A percentile compares a stretch with the other conserved stretches of the same genome.
Conservation (phyloP, 805 yeast species). For the Hagleromyces aurorensis region DNA sequence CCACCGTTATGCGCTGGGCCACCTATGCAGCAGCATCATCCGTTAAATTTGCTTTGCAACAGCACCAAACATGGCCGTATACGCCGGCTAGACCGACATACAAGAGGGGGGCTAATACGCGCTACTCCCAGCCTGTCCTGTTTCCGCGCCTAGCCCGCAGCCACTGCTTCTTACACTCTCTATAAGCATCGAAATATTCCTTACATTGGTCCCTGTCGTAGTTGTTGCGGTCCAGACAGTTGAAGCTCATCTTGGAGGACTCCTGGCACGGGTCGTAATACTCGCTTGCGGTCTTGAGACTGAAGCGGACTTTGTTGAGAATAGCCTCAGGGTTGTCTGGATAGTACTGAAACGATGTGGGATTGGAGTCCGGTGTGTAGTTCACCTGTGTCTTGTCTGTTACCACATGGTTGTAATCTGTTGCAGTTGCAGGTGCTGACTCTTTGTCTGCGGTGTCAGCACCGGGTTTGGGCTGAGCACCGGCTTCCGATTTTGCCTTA, state of each 20-base stretch:
- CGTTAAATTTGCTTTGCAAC: too few relatives aligned
- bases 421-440: slow-evolving; percentile 2
- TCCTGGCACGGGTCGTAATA: slow-evolving; percentile 92
- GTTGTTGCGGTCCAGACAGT: slow-evolving; percentile 72
- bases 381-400: slow-evolving; percentile 16
- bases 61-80: too few relatives aligned
- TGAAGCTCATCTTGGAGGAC: slow-evolving; percentile 77
- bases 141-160: slow-evolving; percentile 35
- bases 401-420: slow-evolving; percentile 1
- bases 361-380: slow-evolving; percentile 18
- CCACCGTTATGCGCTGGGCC: too few relatives aligned
- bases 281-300: slow-evolving; percentile 69
- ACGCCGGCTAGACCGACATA: too few relatives aligned
- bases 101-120: neutral
- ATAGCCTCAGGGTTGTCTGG: slow-evolving; percentile 83
- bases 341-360: slow-evolving; percentile 30
- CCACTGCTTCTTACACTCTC: slow-evolving; percentile 86
- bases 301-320: slow-evolving; percentile 60
- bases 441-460: neutral
- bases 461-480: neutral
- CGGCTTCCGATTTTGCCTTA: neutral
- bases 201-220: slow-evolving; percentile 60
- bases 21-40: too few relatives aligned
- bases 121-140: slow-evolving; percentile 25
- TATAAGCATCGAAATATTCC: slow-evolving; percentile 85